phyloP scores from a whole-genome alignment of 1,139 yeast species.

The Wickerhamomyces sp. region DNA sequence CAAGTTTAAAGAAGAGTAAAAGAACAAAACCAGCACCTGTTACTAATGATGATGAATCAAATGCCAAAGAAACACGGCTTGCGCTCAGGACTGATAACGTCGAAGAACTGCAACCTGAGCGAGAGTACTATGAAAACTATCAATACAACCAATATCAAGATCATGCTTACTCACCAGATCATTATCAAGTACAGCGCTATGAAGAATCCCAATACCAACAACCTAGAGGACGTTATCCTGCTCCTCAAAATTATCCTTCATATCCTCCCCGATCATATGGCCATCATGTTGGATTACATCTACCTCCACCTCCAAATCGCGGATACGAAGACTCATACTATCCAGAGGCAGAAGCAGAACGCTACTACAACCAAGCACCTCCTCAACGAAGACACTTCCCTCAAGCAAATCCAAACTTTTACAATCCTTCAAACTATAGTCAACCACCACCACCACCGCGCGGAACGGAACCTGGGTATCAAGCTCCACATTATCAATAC shows the following conservation, averaged over 20 bases:
- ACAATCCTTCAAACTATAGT: background rate
- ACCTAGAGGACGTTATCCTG: background rate
- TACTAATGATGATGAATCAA: background rate
- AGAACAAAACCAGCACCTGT: slow-evolving; percentile 2
- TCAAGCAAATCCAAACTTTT: no score
- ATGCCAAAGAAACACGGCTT: background rate
- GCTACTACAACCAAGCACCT: background rate
- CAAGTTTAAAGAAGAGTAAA: slow-evolving; percentile 12
- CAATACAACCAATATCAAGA: background rate
- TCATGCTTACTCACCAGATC: background rate
- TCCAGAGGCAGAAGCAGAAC: background rate
- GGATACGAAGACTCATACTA: background rate
- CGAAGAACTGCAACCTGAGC: no score
- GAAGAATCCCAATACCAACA: no score
- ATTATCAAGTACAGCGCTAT: background rate
- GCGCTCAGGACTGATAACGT: no score
- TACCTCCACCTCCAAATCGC: no score
- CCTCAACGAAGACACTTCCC: background rate
- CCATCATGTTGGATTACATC: no score
- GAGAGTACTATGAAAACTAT: no score
- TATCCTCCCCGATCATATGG: background rate
- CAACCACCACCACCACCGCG: slow-evolving; percentile 4
- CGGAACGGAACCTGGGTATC: no score
- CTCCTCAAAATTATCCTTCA: background rate
- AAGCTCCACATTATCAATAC: background rate